These are phyloP conservation scores for Backusella morwellensis DNA, from an alignment of 192 early-diverging fungal species.

Conservation along the genomic window DNA sequence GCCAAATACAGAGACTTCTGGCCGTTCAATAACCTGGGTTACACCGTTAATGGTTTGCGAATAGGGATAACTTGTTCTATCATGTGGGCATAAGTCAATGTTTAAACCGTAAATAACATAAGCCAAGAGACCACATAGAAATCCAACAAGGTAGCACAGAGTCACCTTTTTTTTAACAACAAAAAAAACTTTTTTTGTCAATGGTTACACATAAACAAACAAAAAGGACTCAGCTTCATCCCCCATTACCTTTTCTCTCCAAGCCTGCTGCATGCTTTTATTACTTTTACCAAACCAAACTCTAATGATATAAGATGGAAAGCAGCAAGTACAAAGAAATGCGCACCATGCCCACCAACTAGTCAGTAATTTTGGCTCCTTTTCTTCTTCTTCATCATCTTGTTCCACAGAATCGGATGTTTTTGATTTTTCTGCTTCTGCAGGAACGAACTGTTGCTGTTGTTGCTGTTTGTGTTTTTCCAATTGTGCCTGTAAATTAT, in stretches of 20 bases:
- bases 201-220: conserved; percentile 5
- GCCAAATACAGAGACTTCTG: conserved; percentile 33
- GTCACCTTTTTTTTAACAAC: conserved; percentile 31
- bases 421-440: background rate
- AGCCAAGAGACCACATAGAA: conserved; percentile 36
- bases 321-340: conserved; percentile 43
- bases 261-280: conserved; percentile 43
- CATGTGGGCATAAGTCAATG: conserved; percentile 31
- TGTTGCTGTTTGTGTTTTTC: conserved; percentile 17
- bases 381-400: conserved; percentile 15
- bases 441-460: background rate
- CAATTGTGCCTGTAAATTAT: conserved; percentile 17
- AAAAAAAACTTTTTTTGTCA: background rate
- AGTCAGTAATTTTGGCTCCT: conserved; percentile 32
- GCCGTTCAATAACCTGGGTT: background rate
- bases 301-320: conserved; percentile 40
- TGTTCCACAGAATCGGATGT: background rate
- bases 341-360: conserved; percentile 43
- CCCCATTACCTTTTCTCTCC: conserved; percentile 51
- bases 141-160: conserved; percentile 39
- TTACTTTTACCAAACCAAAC: conserved; percentile 43
- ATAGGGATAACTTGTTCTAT: conserved; percentile 16
- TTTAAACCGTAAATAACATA: conserved; percentile 52
- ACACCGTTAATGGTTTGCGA: conserved; percentile 11
- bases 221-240: background rate